These are phyloP conservation scores for Ophiocordyceps unilateralis DNA, from an alignment of 2,329 filamentous ascomycete species.

Conservation along the genomic window DNA sequence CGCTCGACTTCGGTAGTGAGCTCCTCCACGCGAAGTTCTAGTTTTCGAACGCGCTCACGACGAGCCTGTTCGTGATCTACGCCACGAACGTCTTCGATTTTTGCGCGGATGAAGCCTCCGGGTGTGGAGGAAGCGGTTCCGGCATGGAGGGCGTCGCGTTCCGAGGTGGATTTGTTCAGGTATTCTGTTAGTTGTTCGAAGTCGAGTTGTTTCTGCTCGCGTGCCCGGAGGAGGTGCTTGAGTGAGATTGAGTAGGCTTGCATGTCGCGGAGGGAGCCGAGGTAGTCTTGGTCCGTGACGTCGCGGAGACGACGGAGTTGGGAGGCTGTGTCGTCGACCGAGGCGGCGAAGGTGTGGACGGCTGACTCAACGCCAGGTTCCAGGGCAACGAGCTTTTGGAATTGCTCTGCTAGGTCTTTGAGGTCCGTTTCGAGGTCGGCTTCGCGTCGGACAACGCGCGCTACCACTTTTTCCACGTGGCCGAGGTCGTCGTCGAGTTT, in stretches of 20 bases:
- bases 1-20: slow-evolving; percentile 78
- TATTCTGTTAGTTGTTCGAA: slow-evolving; percentile 94
- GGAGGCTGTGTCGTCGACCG: slow-evolving; percentile 65
- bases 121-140: slow-evolving; percentile 36
- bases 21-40: slow-evolving; percentile 85
- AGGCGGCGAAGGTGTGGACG: slow-evolving; percentile 72
- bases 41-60: slow-evolving; percentile 70
- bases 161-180: slow-evolving; percentile 73
- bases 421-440: slow-evolving; percentile 78
- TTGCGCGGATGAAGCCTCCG: slow-evolving; percentile 74
- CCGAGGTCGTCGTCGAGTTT: slow-evolving; percentile 88
- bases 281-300: slow-evolving; percentile 87
- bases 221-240: slow-evolving; percentile 74
- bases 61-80: slow-evolving; percentile 90
- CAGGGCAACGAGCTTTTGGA: slow-evolving; percentile 78
- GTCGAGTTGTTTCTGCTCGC: slow-evolving; percentile 95
- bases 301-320: slow-evolving; percentile 73
- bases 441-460: slow-evolving; percentile 74
- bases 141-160: slow-evolving; percentile 62
- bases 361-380: slow-evolving; percentile 74
- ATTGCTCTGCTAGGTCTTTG: slow-evolving; percentile 78
- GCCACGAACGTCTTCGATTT: slow-evolving; percentile 90
- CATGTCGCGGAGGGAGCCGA: slow-evolving; percentile 87
- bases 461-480: slow-evolving; percentile 91
- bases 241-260: slow-evolving; percentile 80